Evolutionary conservation across 2,329 filamentous ascomycete genomes (phyloP).

Genomic region (Fusarium nisikadoi): DNA sequence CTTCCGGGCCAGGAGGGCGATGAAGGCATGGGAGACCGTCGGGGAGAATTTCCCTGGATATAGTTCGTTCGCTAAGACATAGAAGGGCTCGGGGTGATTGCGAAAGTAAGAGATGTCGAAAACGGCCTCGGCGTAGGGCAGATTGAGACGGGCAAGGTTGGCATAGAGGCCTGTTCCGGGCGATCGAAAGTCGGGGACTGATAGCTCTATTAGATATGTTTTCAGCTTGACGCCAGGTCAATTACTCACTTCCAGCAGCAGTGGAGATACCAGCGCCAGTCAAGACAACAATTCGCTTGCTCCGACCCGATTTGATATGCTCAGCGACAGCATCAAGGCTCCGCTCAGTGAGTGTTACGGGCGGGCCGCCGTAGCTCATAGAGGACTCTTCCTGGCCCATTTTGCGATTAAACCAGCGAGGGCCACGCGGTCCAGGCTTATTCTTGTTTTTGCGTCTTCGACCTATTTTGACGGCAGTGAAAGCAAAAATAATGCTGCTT

Average conservation of each 20-base stretch:
- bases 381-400: constrained; percentile 91
- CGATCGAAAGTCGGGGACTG: constrained; percentile 93
- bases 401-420: constrained; percentile 54
- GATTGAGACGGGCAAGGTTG: constrained; percentile 85
- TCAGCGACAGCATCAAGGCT: constrained; percentile 80
- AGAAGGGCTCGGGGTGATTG: constrained; percentile 87
- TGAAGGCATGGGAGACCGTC: constrained; percentile 90
- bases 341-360: constrained; percentile 74
- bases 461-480: constrained; percentile 51
- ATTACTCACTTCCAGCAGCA: constrained; percentile 66
- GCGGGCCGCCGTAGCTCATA: constrained; percentile 71
- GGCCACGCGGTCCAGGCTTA: constrained; percentile 48
- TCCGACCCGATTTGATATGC: constrained; percentile 77
- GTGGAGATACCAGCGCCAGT: constrained; percentile 91
- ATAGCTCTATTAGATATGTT: constrained; percentile 30
- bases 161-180: constrained; percentile 93
- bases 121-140: constrained; percentile 91
- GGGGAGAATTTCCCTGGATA: constrained; percentile 91
- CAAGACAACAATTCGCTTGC: constrained; percentile 83
- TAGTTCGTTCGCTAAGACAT: constrained; percentile 88
- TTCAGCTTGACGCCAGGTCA: background rate
- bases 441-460: constrained; percentile 52
- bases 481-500: background rate
- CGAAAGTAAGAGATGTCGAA: constrained; percentile 94
- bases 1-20: constrained; percentile 83